phyloP scores from a whole-genome alignment of 805 yeast genomes.

The Suhomyces faveliae region DNA sequence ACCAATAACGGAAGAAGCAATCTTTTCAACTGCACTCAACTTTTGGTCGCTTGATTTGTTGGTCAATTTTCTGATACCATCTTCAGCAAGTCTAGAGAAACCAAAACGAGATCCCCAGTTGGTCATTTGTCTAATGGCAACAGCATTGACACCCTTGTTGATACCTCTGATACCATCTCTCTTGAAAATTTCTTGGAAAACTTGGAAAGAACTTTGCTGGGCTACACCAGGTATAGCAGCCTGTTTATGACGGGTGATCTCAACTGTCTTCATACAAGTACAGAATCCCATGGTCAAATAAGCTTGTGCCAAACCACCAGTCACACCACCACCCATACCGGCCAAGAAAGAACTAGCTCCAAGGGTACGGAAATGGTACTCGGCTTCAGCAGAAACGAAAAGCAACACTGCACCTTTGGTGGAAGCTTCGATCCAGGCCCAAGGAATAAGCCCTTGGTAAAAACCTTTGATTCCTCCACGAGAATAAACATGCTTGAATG shows the following conservation, averaged over 20 bases:
- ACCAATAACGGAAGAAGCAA: conserved; percentile 83
- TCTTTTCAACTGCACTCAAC: conserved; percentile 75
- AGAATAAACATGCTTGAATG: conserved; percentile 77
- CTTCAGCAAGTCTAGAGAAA: conserved; percentile 87
- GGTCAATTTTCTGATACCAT: conserved; percentile 61
- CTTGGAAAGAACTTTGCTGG: conserved; percentile 74
- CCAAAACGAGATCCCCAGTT: conserved; percentile 99
- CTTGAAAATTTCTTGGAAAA: conserved; percentile 77
- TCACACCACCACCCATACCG: conserved; percentile 94
- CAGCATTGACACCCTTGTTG: conserved; percentile 97
- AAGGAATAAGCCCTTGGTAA: conserved; percentile 96
- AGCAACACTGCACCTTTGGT: conserved; percentile 96
- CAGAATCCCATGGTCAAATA: conserved; percentile 97
- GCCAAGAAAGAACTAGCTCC: conserved; percentile 70
- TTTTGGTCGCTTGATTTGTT: conserved; percentile 59
- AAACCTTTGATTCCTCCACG: conserved; percentile 92
- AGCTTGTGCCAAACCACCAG: conserved; percentile 96
- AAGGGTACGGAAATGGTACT: conserved; percentile 63
- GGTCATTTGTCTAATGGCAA: conserved; percentile 97
- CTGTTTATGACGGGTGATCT: conserved; percentile 88
- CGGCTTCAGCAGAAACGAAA: conserved; percentile 91
- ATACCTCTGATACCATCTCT: conserved; percentile 93
- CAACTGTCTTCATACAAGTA: conserved; percentile 98
- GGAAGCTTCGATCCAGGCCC: conserved; percentile 99
- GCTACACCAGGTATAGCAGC: conserved; percentile 58